Evolutionary conservation across 306 rosid genomes (phyloP).

Genomic region (Cucurbita pepo): DNA sequence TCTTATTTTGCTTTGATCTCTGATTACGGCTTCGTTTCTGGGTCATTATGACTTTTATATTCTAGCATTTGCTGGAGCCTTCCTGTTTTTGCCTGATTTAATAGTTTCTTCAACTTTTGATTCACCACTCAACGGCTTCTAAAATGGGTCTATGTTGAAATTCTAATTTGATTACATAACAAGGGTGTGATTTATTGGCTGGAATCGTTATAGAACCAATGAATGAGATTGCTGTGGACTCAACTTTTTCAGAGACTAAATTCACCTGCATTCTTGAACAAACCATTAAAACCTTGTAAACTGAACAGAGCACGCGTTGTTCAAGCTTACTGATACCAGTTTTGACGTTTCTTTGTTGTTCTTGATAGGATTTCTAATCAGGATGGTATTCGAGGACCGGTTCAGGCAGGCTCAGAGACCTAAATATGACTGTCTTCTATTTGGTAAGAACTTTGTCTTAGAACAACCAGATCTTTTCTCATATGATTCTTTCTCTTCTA

Average conservation of each 20-base stretch:
- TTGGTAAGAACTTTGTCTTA: conserved; percentile 32
- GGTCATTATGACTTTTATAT: background rate
- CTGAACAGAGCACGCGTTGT: background rate
- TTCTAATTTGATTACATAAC: background rate
- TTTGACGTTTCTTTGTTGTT: conserved; percentile 11
- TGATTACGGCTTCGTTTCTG: background rate
- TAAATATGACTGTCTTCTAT: conserved; percentile 78
- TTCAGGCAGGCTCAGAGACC: conserved; percentile 51
- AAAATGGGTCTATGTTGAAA: background rate
- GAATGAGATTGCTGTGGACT: background rate
- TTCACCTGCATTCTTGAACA: background rate
- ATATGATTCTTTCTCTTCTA: background rate
- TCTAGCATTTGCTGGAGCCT: background rate
- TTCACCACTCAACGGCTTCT: no score
- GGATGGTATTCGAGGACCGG: conserved; percentile 54
- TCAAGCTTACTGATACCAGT: conserved; percentile 4
- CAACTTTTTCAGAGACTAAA: background rate
- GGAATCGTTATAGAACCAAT: background rate
- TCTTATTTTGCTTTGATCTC: background rate
- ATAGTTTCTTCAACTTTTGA: no score
- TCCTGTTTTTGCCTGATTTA: background rate
- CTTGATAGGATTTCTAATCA: conserved; percentile 17
- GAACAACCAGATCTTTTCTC: background rate
- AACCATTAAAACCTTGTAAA: background rate
- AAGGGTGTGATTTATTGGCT: background rate